Conservation (phyloP, 352 stramenopile genomes). For the Globisporangium camurandrum region DNA sequence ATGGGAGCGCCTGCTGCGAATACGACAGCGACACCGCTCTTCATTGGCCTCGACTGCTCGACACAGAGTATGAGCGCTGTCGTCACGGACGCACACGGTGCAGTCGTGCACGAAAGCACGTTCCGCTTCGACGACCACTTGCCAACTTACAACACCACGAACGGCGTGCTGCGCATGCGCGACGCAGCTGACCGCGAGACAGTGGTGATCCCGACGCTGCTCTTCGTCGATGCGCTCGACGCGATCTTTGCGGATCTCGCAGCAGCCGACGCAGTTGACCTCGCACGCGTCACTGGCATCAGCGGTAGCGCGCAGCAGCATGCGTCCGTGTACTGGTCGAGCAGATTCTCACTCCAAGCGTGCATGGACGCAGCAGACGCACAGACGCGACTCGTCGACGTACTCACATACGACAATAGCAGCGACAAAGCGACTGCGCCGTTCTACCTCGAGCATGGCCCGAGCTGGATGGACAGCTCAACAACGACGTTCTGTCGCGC, state of each 20-base stretch:
- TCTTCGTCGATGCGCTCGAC: slow-evolving; percentile 79
- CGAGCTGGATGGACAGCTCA: slow-evolving; percentile 84
- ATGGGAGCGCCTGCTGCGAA: not conserved
- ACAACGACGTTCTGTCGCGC: slow-evolving; percentile 48
- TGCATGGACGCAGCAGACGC: slow-evolving; percentile 22
- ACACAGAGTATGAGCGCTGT: slow-evolving; percentile 82
- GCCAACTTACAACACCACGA: slow-evolving; percentile 52
- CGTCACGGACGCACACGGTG: slow-evolving; percentile 28
- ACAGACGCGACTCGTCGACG: slow-evolving; percentile 10
- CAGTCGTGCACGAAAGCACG: slow-evolving; percentile 42
- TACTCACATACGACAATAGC: slow-evolving; percentile 6
- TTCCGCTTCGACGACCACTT: slow-evolving; percentile 68
- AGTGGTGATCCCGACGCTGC: slow-evolving; percentile 62
- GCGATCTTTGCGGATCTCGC: slow-evolving; percentile 43
- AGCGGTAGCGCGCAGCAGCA: slow-evolving; percentile 82
- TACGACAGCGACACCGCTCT: slow-evolving; percentile 23
- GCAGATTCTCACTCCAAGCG: slow-evolving; percentile 28
- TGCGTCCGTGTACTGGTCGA: slow-evolving; percentile 71
- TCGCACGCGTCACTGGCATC: slow-evolving; percentile 46
- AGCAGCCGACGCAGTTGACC: slow-evolving; percentile 15
- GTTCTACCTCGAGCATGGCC: slow-evolving; percentile 56
- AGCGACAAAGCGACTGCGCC: slow-evolving; percentile 1
- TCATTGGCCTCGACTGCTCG: slow-evolving; percentile 73
- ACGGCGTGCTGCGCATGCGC: slow-evolving; percentile 48
- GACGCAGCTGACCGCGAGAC: slow-evolving; percentile 18